These are phyloP conservation scores for Pachyrhizus erosus DNA, from an alignment of 306 rosid species.

Conservation along the genomic window DNA sequence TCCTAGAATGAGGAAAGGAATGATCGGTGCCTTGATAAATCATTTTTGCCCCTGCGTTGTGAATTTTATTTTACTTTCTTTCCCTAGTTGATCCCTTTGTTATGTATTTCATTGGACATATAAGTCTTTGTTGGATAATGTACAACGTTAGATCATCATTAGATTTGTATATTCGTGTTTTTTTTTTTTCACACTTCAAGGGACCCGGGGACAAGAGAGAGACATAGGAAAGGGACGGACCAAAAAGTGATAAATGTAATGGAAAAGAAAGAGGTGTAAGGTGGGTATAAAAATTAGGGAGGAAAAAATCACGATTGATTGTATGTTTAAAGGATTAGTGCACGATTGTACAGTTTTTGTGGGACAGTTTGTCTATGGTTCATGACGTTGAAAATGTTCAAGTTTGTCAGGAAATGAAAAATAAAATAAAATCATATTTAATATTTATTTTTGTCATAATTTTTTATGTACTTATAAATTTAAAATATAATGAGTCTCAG, in stretches of 20 bases:
- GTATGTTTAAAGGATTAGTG: background rate
- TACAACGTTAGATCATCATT: conserved; percentile 27
- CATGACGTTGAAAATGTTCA: background rate
- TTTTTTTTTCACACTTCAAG: background rate
- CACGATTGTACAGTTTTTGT: conserved; percentile 45
- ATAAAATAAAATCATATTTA: background rate
- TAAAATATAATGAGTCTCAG: background rate
- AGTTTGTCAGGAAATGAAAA: background rate
- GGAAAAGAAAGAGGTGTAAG: background rate
- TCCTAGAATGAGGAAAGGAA: conserved; percentile 43
- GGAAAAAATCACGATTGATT: background rate
- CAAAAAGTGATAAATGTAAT: background rate
- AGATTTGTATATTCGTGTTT: conserved; percentile 43
- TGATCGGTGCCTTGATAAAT: conserved; percentile 6
- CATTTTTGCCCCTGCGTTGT: conserved; percentile 41
- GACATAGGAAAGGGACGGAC: background rate
- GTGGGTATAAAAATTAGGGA: background rate
- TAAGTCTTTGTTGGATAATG: conserved; percentile 45
- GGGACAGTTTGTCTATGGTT: conserved; percentile 10
- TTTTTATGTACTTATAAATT: background rate
- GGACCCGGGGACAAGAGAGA: background rate
- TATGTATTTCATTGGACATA: conserved; percentile 43
- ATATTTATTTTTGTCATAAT: background rate
- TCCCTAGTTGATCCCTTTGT: conserved; percentile 47
- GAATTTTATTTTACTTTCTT: conserved; percentile 34